phyloP scores from a whole-genome alignment of 75 land plant species.

The Isoetes taiwanensis region DNA sequence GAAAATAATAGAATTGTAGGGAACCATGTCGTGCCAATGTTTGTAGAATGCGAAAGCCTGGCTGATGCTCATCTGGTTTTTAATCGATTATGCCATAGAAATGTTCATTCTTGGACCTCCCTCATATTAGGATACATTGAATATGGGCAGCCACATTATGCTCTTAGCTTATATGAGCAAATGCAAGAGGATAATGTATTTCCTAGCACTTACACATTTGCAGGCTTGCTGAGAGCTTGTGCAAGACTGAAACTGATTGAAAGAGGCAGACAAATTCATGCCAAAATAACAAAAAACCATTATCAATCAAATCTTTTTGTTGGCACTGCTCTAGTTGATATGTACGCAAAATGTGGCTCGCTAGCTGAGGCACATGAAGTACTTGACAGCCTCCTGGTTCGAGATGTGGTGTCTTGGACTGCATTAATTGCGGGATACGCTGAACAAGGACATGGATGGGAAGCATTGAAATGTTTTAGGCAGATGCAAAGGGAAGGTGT shows the following conservation, averaged over 20 bases:
- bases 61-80: constrained; percentile 7
- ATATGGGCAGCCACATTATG: not conserved
- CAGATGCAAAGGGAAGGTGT: constrained; percentile 17
- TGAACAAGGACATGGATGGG: not conserved
- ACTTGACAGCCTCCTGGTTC: not conserved
- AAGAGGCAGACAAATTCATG: constrained; percentile 7
- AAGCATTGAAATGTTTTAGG: constrained; percentile 17
- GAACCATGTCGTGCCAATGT: not conserved
- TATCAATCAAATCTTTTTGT: constrained; percentile 1
- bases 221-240: constrained; percentile 20
- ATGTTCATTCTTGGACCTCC: constrained; percentile 22
- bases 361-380: not conserved
- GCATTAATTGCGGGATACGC: constrained; percentile 27
- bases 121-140: constrained; percentile 23
- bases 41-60: not conserved
- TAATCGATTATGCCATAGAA: not conserved
- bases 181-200: constrained; percentile 19
- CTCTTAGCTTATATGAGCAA: not conserved
- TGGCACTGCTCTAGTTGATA: constrained; percentile 14
- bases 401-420: constrained; percentile 23
- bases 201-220: constrained; percentile 21
- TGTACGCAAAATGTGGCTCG: constrained; percentile 14
- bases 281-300: not conserved
- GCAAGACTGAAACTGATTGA: constrained; percentile 12
- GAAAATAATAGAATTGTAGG: not conserved